phyloP scores from a whole-genome alignment of 2,329 filamentous ascomycete species.

The Calonectria pseudoturangicola region DNA sequence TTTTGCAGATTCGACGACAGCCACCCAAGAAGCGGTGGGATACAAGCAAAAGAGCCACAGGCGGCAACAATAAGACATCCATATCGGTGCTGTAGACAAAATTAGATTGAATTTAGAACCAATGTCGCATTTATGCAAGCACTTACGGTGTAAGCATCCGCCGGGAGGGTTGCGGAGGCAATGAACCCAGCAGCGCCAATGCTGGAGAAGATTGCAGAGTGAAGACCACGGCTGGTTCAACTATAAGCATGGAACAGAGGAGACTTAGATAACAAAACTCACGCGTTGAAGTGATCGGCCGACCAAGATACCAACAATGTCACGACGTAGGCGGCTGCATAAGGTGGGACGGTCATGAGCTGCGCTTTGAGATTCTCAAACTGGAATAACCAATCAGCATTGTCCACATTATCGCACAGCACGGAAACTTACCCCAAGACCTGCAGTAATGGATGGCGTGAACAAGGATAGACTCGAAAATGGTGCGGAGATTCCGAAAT shows the following conservation, averaged over 20 bases:
- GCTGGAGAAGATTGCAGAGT: conserved; percentile 62
- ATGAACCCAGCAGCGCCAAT: conserved; percentile 72
- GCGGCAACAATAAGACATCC: conserved; percentile 80
- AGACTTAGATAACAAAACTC: not conserved
- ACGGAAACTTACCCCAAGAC: conserved; percentile 58
- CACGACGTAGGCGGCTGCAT: conserved; percentile 71
- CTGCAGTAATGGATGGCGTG: conserved; percentile 74
- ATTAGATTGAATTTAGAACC: not conserved
- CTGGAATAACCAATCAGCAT: conserved; percentile 40
- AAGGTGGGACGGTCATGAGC: conserved; percentile 78
- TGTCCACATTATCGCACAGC: accelerated
- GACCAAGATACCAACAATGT: conserved; percentile 69
- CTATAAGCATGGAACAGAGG: not conserved
- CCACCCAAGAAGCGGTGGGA: conserved; percentile 80
- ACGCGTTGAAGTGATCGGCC: conserved; percentile 74
- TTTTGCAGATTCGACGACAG: conserved; percentile 78
- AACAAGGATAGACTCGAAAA: conserved; percentile 76
- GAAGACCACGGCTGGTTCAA: conserved; percentile 58
- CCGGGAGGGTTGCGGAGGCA: conserved; percentile 76
- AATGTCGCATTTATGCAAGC: conserved; percentile 40
- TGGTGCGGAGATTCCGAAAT: conserved; percentile 69
- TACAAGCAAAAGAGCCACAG: conserved; percentile 78
- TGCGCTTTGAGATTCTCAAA: conserved; percentile 69
- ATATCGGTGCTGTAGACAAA: conserved; percentile 66
- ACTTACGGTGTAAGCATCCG: conserved; percentile 67